A percentile compares a stretch with the other conserved stretches of the same genome.
Conservation (phyloP, 1,139 yeast species). For the Waltiozyma sp. region DNA sequence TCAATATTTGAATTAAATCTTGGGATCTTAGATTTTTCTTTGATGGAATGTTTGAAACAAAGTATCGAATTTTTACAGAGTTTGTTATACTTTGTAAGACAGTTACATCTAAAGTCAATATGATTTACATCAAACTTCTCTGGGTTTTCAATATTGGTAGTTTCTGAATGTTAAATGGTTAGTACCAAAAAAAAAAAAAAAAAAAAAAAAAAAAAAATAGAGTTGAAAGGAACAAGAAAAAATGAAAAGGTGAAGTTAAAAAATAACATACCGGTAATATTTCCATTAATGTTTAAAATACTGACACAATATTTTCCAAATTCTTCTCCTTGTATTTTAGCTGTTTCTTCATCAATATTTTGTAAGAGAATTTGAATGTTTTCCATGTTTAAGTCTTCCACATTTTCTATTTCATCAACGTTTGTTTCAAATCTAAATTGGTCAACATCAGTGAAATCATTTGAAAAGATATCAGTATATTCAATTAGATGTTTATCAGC, state of each 20-base stretch:
- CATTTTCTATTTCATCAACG: no score
- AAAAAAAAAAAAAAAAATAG: no score
- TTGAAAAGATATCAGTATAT: no score
- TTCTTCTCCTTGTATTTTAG: no score
- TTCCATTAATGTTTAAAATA: neutral
- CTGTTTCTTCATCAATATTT: no score
- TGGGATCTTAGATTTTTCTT: slow-evolving; percentile 9
- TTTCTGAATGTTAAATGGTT: neutral
- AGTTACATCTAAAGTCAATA: slow-evolving; percentile 13
- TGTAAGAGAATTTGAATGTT: no score
- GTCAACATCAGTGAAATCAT: neutral
- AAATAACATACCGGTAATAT: neutral
- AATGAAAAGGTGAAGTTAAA: no score
- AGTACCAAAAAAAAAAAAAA: no score
- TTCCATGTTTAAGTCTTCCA: no score
- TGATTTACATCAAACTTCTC: slow-evolving; percentile 8
- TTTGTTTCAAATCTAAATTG: no score
- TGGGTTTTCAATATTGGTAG: slow-evolving; percentile 1
- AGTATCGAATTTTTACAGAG: slow-evolving; percentile 13
- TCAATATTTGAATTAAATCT: slow-evolving; percentile 7
- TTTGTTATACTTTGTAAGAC: slow-evolving; percentile 2
- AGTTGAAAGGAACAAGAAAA: no score
- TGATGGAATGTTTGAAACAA: slow-evolving; percentile 10
- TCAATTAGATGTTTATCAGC: no score
- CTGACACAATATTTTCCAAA: neutral